phyloP scores from a whole-genome alignment of 306 rosid species.

The Luffa acutangula region DNA sequence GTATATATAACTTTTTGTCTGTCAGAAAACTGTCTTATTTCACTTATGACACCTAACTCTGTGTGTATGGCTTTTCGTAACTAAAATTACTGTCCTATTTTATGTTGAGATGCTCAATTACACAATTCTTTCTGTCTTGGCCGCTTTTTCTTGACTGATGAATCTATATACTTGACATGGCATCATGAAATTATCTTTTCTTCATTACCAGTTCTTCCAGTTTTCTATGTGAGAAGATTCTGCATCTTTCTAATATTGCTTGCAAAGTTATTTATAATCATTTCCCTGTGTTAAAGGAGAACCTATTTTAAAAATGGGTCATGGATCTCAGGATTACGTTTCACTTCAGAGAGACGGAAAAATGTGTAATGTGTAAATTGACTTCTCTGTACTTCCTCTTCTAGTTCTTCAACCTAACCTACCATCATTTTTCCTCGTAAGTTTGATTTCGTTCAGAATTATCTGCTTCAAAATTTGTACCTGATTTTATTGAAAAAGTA shows the following conservation, averaged over 20 bases:
- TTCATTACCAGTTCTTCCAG: neutral
- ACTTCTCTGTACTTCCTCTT: neutral
- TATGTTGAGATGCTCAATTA: neutral
- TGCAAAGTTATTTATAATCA: neutral
- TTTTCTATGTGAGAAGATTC: neutral
- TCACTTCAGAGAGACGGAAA: neutral
- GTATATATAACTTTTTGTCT: neutral
- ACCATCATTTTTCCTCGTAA: neutral
- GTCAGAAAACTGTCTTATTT: neutral
- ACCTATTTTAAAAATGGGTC: neutral
- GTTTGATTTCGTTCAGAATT: neutral
- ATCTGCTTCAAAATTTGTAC: neutral
- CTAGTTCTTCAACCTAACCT: neutral
- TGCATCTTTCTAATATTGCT: neutral
- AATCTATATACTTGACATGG: neutral
- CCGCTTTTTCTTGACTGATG: neutral
- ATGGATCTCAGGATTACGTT: neutral
- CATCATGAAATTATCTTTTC: neutral
- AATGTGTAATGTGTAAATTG: neutral
- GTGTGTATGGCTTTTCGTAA: neutral
- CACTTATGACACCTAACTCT: neutral
- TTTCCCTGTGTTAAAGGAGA: neutral
- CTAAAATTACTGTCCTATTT: neutral
- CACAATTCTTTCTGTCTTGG: neutral
- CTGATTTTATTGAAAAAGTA: neutral